A percentile compares a stretch with the other conserved stretches of the same genome.
Conservation (phyloP, 1,284 basidiomycete genomes). For the Cutaneotrichosporon cutaneum region DNA sequence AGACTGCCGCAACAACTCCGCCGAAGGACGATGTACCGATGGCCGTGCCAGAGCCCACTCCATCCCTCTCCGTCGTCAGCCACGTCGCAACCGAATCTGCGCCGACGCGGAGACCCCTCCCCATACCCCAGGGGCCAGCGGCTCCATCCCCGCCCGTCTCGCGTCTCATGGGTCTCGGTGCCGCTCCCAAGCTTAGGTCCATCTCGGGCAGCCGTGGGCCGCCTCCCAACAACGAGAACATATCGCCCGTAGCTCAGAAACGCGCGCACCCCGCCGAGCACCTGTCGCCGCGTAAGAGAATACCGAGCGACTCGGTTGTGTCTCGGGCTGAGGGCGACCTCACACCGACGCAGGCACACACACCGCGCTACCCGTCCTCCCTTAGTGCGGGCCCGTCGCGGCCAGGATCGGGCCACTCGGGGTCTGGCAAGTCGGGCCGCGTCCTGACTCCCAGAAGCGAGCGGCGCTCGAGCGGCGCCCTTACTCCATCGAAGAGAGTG, state of each 20-base stretch:
- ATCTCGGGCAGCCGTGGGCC: conserved; percentile 37
- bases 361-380: background rate
- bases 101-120: background rate
- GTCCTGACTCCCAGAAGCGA: background rate
- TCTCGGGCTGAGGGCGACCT: conserved; percentile 19
- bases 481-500: conserved; percentile 14
- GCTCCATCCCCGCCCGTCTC: background rate
- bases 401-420: background rate
- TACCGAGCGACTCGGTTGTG: conserved; percentile 22
- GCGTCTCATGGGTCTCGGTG: conserved; percentile 30
- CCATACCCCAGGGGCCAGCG: background rate
- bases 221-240: conserved; percentile 25
- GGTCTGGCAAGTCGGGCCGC: background rate
- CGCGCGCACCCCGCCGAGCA: conserved; percentile 44
- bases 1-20: background rate
- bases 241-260: conserved; percentile 28
- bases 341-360: conserved; percentile 1
- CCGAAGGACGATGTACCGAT: background rate
- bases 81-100: background rate
- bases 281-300: conserved; percentile 43
- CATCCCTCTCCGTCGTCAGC: background rate
- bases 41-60: background rate
- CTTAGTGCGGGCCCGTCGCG: background rate
- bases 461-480: conserved; percentile 7
- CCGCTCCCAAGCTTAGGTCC: conserved; percentile 36